These are phyloP conservation scores for Globisporangium paddicum DNA, from an alignment of 352 stramenopile species.

Conservation along the genomic window DNA sequence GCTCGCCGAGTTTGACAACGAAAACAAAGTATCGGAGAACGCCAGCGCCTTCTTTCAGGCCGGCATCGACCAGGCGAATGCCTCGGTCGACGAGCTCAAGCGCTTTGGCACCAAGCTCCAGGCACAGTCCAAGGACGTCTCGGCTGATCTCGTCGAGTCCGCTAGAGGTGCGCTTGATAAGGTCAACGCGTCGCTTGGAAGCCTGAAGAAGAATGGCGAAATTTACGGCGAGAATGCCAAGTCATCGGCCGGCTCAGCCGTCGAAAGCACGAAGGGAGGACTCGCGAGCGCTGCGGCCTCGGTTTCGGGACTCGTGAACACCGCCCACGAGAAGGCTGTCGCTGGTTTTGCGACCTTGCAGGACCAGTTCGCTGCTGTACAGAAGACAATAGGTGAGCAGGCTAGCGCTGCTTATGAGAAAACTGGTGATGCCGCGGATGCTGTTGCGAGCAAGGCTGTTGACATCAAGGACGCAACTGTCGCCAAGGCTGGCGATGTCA, in stretches of 20 bases:
- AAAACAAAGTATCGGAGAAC: conserved; percentile 30
- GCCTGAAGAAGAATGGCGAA: conserved; percentile 12
- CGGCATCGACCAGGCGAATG: conserved; percentile 31
- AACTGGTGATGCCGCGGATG: neutral
- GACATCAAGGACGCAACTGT: neutral
- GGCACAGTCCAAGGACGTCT: conserved; percentile 5
- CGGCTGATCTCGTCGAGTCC: conserved; percentile 6
- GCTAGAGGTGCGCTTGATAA: conserved; percentile 11
- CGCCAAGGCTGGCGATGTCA: neutral
- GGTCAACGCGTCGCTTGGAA: conserved; percentile 6
- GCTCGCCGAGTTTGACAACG: conserved; percentile 37
- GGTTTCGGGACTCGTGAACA: conserved; percentile 14
- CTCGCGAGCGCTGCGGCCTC: conserved; percentile 16
- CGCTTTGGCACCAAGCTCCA: conserved; percentile 11
- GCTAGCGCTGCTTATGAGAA: conserved; percentile 1
- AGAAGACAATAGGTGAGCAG: conserved; percentile 21
- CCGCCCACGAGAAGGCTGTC: conserved; percentile 28
- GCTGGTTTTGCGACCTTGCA: conserved; percentile 34
- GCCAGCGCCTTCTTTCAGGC: conserved; percentile 30
- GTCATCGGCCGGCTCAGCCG: conserved; percentile 6
- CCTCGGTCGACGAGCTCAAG: conserved; percentile 27
- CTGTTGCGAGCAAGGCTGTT: neutral
- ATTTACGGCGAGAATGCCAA: conserved; percentile 17
- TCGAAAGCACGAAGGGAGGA: conserved; percentile 23
- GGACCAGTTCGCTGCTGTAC: conserved; percentile 20